These are phyloP conservation scores for Kodamaea laetipori DNA, from an alignment of 805 yeast species.

Conservation along the genomic window DNA sequence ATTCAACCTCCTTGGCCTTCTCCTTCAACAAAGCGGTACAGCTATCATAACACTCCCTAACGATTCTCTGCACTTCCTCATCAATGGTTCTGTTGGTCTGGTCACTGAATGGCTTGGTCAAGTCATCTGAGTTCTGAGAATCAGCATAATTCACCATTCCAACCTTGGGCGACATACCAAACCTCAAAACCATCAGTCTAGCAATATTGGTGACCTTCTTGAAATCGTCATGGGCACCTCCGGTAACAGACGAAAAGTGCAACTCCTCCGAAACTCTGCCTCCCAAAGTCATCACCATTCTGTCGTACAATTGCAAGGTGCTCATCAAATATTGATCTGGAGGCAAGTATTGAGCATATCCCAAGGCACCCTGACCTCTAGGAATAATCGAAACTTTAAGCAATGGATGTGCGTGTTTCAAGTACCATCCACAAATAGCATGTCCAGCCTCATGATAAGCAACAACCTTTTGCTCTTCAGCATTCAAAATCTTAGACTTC, in stretches of 20 bases:
- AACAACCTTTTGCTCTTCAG: conserved; percentile 85
- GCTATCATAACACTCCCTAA: conserved; percentile 69
- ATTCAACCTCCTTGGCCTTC: conserved; percentile 72
- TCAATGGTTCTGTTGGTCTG: conserved; percentile 82
- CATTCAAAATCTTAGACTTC: conserved; percentile 78
- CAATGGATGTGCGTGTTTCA: conserved; percentile 88
- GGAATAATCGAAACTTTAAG: conserved; percentile 96
- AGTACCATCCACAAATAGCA: conserved; percentile 97
- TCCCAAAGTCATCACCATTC: conserved; percentile 96
- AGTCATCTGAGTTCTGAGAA: conserved; percentile 62
- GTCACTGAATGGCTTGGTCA: conserved; percentile 87
- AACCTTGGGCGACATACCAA: conserved; percentile 87
- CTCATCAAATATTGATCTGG: conserved; percentile 83
- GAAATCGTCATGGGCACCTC: conserved; percentile 96
- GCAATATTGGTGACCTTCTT: conserved; percentile 95
- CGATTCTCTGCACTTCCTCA: conserved; percentile 75
- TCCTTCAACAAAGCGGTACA: conserved; percentile 71
- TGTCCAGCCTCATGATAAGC: conserved; percentile 99
- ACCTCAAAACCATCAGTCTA: conserved; percentile 83
- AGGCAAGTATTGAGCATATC: conserved; percentile 96
- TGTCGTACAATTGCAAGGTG: conserved; percentile 75
- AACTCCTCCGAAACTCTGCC: conserved; percentile 97
- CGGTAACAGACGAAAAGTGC: conserved; percentile 87
- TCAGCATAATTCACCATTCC: conserved; percentile 83
- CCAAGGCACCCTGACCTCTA: conserved; percentile 94